Conservation (phyloP, 805 yeast species). For the Diddensiella santjacobensis region DNA sequence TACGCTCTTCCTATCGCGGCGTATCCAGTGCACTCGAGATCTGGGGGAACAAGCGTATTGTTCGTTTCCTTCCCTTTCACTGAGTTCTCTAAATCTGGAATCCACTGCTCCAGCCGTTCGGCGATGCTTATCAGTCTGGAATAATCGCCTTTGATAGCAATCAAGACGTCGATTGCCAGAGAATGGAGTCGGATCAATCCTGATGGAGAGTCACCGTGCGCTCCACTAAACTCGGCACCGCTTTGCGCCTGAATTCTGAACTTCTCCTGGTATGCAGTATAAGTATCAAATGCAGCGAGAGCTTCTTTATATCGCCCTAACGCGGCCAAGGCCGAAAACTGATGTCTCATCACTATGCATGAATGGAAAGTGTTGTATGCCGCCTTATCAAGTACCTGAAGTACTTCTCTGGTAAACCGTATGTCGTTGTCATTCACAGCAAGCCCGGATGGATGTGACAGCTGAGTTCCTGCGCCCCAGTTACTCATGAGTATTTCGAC, state of each 20-base stretch:
- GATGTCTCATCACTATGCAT: constrained; percentile 31
- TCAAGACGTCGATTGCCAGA: constrained; percentile 14
- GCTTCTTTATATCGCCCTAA: constrained; percentile 32
- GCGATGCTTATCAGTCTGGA: constrained; percentile 21
- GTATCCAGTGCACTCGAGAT: constrained; percentile 6
- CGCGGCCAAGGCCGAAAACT: constrained; percentile 26
- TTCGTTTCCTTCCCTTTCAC: background rate
- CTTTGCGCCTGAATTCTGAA: constrained; percentile 23
- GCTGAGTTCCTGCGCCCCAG: constrained; percentile 22
- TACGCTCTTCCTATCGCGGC: constrained; percentile 19
- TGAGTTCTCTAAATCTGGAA: background rate
- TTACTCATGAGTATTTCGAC: constrained; percentile 19
- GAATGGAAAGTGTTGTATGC: constrained; percentile 34
- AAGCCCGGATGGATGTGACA: constrained; percentile 9
- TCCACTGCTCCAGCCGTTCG: constrained; percentile 11
- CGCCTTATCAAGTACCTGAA: constrained; percentile 20
- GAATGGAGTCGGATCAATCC: constrained; percentile 16
- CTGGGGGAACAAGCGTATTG: background rate
- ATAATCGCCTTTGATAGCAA: constrained; percentile 16
- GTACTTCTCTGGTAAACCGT: constrained; percentile 17
- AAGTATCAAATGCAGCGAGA: constrained; percentile 32
- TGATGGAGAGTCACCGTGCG: constrained; percentile 21
- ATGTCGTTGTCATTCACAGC: constrained; percentile 12
- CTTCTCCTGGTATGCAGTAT: constrained; percentile 29
- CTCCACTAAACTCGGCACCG: constrained; percentile 25